Base-by-base conservation (phyloP, 352 stramenopile species). In the Plasmopara viticola region DNA sequence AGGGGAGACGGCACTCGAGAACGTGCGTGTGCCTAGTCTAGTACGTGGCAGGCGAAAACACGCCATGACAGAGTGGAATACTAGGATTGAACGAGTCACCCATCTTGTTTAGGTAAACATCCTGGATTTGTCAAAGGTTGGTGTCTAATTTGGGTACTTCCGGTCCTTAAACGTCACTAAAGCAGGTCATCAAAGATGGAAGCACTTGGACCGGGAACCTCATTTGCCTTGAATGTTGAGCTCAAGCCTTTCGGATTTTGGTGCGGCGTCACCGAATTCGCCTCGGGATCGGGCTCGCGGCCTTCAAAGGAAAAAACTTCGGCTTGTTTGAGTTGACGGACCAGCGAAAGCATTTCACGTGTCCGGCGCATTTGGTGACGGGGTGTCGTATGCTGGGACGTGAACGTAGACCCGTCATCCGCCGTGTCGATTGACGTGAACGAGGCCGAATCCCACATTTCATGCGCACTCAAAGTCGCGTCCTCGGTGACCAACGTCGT, bases 361-460 rank as follows among this genome's bases (percentile, higher is more conserved):
- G 58, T 64, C 9, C 56, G 41, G 6, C 67, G 58, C 2, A 56
- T 64, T 8, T 53, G 41, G 6, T 65, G 55, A 14, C 51, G 56
- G 13, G 53, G 59, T 29, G 59, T 64, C 2, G 41, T 58, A 15
- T 51, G 48, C 9, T 56, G 49, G 6, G 46, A 58, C 6, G 31
- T 12, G 10, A 35, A 35, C 5, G 52, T 48, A 1, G 56, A 58
- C 12, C 64, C 37, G 14, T 59, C 54, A 29, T 74, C 60, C 14
- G 58, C 45, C 4, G 71, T 66, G 46, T 75, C 68, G 9, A 58
- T 52, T 15, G 62, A 74, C 12, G 64, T 69, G 35, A 68, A 62
- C 15, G 70, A 77, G 6, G 58, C 53, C 2, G 51, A 59, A 52
- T 75, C 65, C 72, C 70, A 78, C 60, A 70, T 72, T 43, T 68